Conservation (phyloP, 768 basidiomycete genomes). For the Russula dissimulans region DNA sequence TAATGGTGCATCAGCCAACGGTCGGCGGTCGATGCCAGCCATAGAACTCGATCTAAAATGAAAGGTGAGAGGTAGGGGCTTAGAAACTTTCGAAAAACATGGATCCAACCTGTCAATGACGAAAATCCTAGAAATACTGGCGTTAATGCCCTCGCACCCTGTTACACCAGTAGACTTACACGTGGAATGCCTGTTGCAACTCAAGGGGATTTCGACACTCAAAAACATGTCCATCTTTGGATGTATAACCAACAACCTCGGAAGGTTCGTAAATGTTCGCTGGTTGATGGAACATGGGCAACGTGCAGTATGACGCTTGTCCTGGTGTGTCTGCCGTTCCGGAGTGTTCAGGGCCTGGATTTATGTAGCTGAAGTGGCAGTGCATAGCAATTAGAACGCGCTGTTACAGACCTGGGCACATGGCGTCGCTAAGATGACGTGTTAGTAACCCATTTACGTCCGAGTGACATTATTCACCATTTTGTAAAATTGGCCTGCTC, state of each 20-base stretch:
- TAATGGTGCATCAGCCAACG: slow-evolving; percentile 36
- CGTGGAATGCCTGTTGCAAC: slow-evolving; percentile 48
- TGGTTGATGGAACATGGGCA: slow-evolving; percentile 45
- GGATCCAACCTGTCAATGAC: slow-evolving; percentile 38
- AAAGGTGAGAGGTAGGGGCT: background rate
- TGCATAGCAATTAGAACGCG: no score
- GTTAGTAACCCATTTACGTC: background rate
- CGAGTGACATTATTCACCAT: slow-evolving; percentile 33
- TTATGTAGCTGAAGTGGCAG: background rate
- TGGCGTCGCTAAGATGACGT: slow-evolving; percentile 32
- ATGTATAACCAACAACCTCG: slow-evolving; percentile 38
- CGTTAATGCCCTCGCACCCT: background rate
- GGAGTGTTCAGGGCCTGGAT: slow-evolving; percentile 42
- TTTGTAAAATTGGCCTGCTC: slow-evolving; percentile 45
- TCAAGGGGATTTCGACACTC: slow-evolving; percentile 44
- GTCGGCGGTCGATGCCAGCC: slow-evolving; percentile 32
- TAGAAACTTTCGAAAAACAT: background rate
- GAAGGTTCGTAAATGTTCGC: slow-evolving; percentile 24
- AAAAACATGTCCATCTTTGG: slow-evolving; percentile 48
- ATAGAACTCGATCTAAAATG: slow-evolving; percentile 43
- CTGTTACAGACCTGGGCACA: slow-evolving; percentile 38
- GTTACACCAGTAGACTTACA: slow-evolving; percentile 31
- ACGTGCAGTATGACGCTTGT: slow-evolving; percentile 44
- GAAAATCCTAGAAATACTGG: slow-evolving; percentile 34
- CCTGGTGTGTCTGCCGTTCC: slow-evolving; percentile 30